phyloP scores from a whole-genome alignment of 2,329 filamentous ascomycete species.

The Microdochium trichocladiopsis region DNA sequence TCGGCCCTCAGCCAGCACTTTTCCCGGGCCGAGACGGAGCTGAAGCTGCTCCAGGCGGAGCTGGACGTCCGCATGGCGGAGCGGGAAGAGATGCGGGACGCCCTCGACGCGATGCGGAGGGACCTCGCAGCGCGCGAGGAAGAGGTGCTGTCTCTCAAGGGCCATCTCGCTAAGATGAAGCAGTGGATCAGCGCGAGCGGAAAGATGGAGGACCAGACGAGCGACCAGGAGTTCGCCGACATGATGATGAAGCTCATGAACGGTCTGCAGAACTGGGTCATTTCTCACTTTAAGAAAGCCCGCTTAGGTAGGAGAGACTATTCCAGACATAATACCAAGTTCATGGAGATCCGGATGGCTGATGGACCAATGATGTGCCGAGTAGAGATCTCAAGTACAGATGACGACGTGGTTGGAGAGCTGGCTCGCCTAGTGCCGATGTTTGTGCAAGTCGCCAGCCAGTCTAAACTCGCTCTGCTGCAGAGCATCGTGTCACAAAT shows the following conservation, averaged over 20 bases:
- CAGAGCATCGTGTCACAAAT: constrained; percentile 55
- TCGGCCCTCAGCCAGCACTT: constrained; percentile 44
- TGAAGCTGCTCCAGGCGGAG: constrained; percentile 42
- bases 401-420: constrained; percentile 32
- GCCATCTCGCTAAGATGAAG: constrained; percentile 61
- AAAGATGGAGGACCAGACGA: constrained; percentile 48
- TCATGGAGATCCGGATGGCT: background rate
- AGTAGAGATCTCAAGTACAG: constrained; percentile 12
- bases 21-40: constrained; percentile 42
- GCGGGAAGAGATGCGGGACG: constrained; percentile 40
- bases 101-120: constrained; percentile 37
- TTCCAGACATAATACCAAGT: background rate
- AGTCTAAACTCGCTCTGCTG: constrained; percentile 51
- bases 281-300: constrained; percentile 59
- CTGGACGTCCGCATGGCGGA: constrained; percentile 39
- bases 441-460: constrained; percentile 43
- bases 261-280: constrained; percentile 67
- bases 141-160: constrained; percentile 45
- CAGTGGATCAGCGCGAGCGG: constrained; percentile 65
- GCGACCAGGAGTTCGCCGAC: constrained; percentile 61
- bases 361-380: too few species aligned
- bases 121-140: constrained; percentile 44
- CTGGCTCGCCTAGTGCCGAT: constrained; percentile 43
- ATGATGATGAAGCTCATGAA: constrained; percentile 56
- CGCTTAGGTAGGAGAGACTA: constrained; percentile 41